Percentiles rank a stretch among this genome's conserved stretches.
Conservation (phyloP, 2,329 filamentous ascomycete genomes). For the Colletotrichum tamarilloi region DNA sequence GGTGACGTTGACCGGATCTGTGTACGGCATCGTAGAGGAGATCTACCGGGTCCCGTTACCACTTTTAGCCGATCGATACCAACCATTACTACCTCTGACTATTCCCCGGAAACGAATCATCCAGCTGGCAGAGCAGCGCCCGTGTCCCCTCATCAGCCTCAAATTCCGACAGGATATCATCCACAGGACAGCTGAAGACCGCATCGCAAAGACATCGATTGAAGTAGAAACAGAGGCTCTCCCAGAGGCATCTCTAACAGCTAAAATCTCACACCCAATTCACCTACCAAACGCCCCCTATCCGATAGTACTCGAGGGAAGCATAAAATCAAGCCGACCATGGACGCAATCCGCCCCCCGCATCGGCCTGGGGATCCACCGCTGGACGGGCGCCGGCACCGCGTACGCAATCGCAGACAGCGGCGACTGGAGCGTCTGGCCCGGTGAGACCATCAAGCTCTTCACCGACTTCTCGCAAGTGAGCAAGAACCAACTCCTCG, state of each 20-base stretch:
- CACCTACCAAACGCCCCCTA: conserved; percentile 41
- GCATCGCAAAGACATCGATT: conserved; percentile 39
- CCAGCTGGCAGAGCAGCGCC: conserved; percentile 50
- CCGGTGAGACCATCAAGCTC: conserved; percentile 45
- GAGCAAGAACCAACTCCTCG: conserved; percentile 43
- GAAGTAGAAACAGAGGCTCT: conserved; percentile 53
- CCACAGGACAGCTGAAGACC: conserved; percentile 18
- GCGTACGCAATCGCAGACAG: conserved; percentile 54
- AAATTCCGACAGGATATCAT: conserved; percentile 54
- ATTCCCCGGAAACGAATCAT: conserved; percentile 49
- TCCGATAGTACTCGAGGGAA: conserved; percentile 51
- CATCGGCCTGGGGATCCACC: conserved; percentile 47
- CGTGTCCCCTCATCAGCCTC: conserved; percentile 51
- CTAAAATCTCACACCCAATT: conserved; percentile 49
- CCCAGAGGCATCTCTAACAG: conserved; percentile 49
- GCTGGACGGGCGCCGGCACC: conserved; percentile 46
- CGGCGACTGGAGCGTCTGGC: conserved; percentile 50
- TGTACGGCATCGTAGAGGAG: conserved; percentile 52
- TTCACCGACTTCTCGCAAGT: conserved; percentile 47
- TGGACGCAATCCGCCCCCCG: conserved; percentile 40
- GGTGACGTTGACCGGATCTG: conserved; percentile 51
- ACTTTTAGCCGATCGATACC: conserved; percentile 51
- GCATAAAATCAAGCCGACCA: conserved; percentile 40
- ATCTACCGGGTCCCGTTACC: conserved; percentile 45
- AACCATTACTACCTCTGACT: conserved; percentile 49